Evolutionary conservation across 768 basidiomycete species (phyloP).

Genomic region (Gelatoporia subvermispora): DNA sequence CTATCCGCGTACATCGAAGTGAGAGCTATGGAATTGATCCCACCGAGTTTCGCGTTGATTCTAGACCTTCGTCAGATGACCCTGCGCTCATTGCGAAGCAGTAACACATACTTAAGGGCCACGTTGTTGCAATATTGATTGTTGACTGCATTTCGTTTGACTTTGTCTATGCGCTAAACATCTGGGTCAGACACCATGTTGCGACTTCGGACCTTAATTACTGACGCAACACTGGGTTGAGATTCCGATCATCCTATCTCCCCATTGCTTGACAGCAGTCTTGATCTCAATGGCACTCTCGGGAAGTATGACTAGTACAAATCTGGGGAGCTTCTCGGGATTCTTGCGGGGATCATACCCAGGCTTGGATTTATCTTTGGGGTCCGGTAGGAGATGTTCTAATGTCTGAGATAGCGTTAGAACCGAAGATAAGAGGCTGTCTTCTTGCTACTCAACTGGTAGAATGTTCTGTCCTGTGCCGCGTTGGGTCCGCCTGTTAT

Average conservation of each 20-base stretch:
- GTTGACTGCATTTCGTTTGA: conserved; percentile 29
- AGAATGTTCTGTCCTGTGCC: too few relatives aligned
- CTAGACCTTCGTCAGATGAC: conserved; percentile 13
- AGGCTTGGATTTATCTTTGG: too few relatives aligned
- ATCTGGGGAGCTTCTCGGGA: too few relatives aligned
- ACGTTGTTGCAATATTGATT: conserved; percentile 55
- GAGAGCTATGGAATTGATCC: conserved; percentile 27
- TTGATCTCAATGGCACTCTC: conserved; percentile 41
- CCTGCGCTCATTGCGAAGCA: too few relatives aligned
- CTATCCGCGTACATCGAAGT: background rate
- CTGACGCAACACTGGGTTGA: conserved; percentile 37
- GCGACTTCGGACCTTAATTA: too few relatives aligned
- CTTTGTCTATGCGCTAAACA: conserved; percentile 1
- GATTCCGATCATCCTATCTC: conserved; percentile 41
- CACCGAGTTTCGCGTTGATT: conserved; percentile 36
- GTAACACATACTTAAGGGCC: conserved; percentile 40
- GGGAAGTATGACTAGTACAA: conserved; percentile 53
- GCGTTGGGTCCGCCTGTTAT: too few relatives aligned
- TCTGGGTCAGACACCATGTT: background rate
- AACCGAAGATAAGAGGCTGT: too few relatives aligned
- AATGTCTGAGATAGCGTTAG: too few relatives aligned
- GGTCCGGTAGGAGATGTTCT: too few relatives aligned
- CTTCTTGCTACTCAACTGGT: too few relatives aligned
- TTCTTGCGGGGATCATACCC: too few relatives aligned
- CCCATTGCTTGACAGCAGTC: conserved; percentile 48